Percentiles rank a stretch among this genome's conserved stretches.
phyloP scores from a whole-genome alignment of 345 rosid species.

The Orychophragmus violaceus region DNA sequence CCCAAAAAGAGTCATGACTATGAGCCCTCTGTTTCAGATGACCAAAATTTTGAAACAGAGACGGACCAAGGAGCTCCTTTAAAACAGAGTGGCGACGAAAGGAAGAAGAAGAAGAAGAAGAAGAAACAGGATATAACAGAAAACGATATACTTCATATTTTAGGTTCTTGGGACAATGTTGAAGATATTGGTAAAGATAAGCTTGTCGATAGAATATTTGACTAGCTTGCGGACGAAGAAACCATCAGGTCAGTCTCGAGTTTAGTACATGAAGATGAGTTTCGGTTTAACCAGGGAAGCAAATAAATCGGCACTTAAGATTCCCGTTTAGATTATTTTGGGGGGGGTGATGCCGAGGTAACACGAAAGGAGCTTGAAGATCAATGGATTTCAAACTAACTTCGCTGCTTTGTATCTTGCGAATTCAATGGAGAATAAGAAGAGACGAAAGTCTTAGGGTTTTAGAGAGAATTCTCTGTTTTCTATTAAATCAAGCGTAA shows the following conservation, averaged over 20 bases:
- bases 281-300: neutral
- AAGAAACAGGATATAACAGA: conserved; percentile 37
- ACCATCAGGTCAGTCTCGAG: conserved; percentile 29
- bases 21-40: too few relatives aligned
- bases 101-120: neutral
- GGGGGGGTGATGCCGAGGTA: too few relatives aligned
- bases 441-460: too few relatives aligned
- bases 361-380: too few relatives aligned
- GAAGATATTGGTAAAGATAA: conserved; percentile 44
- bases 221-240: conserved; percentile 43
- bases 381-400: too few relatives aligned
- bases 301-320: neutral
- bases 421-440: too few relatives aligned
- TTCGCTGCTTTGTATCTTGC: too few relatives aligned
- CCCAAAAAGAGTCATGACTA: conserved; percentile 21
- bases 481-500: too few relatives aligned
- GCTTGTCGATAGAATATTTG: conserved; percentile 51
- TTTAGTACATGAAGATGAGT: neutral
- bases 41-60: conserved; percentile 52
- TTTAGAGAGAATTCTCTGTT: too few relatives aligned
- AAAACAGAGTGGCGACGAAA: neutral
- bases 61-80: conserved; percentile 22
- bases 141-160: conserved; percentile 48
- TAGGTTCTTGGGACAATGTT: conserved; percentile 45
- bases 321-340: neutral